Conservation (phyloP, 1,139 yeast genomes). For the Saccharomyces hybrid region DNA sequence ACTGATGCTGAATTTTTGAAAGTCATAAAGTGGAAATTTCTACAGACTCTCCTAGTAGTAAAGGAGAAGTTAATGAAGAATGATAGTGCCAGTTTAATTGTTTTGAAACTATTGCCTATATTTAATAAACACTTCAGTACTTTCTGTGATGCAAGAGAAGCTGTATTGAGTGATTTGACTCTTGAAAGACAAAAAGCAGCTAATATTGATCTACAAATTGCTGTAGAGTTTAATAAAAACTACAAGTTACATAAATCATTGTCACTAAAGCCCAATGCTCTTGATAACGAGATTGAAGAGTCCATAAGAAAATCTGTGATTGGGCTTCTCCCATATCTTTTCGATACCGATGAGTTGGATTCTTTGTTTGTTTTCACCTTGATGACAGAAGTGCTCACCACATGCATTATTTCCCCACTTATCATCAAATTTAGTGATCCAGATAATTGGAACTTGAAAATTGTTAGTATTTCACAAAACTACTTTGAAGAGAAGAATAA, state of each 20-base stretch:
- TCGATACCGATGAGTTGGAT: conserved; percentile 44
- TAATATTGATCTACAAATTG: conserved; percentile 49
- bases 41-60: conserved; percentile 38
- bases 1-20: conserved; percentile 42
- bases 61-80: conserved; percentile 37
- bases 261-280: conserved; percentile 33
- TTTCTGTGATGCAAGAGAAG: conserved; percentile 49
- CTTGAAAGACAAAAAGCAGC: conserved; percentile 34
- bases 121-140: conserved; percentile 57
- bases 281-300: conserved; percentile 42
- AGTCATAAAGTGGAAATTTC: conserved; percentile 45
- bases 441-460: conserved; percentile 65
- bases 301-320: conserved; percentile 44
- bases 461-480: conserved; percentile 56
- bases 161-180: conserved; percentile 28
- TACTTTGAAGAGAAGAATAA: conserved; percentile 68
- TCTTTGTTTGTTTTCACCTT: conserved; percentile 47
- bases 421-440: conserved; percentile 57
- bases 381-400: conserved; percentile 56
- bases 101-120: conserved; percentile 54
- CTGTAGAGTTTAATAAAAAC: conserved; percentile 46
- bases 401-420: conserved; percentile 47
- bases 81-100: conserved; percentile 53
- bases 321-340: conserved; percentile 43
- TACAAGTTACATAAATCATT: conserved; percentile 60